Evolutionary conservation across 768 basidiomycete species (phyloP).

Genomic region (Kwoniella pini): DNA sequence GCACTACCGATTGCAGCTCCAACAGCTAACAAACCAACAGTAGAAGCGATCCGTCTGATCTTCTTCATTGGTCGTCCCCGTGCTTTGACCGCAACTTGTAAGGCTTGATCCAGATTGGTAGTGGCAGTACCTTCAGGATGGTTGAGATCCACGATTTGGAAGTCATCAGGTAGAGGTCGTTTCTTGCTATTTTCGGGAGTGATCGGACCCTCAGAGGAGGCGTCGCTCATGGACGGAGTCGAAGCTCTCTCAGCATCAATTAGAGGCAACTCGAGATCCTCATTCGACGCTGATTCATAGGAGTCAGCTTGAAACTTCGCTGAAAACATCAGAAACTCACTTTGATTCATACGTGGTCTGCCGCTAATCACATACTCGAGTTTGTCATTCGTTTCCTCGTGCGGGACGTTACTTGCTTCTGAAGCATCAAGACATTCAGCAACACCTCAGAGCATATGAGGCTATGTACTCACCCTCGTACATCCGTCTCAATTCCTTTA

Average conservation of each 20-base stretch:
- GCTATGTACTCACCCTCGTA: too few species aligned
- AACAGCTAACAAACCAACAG: constrained; percentile 27
- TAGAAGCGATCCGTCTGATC: constrained; percentile 12
- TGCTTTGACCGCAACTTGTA: neutral
- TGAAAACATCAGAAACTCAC: too few species aligned
- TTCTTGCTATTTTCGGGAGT: constrained; percentile 17
- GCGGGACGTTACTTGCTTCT: too few species aligned
- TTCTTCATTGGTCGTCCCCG: constrained; percentile 16
- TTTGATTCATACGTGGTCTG: too few species aligned
- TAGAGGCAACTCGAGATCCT: too few species aligned
- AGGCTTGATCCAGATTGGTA: neutral
- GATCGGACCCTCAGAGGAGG: constrained; percentile 27
- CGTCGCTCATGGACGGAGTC: neutral
- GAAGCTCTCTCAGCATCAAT: neutral
- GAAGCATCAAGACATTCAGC: too few species aligned
- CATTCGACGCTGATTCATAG: too few species aligned
- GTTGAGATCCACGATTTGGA: neutral
- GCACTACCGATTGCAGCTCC: constrained; percentile 37
- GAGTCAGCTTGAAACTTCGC: too few species aligned
- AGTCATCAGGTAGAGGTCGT: constrained; percentile 13
- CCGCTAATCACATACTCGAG: too few species aligned
- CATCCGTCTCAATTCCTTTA: too few species aligned
- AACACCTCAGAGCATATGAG: too few species aligned
- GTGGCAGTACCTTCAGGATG: neutral
- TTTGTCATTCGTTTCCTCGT: too few species aligned